Conservation (phyloP, 192 early-diverging fungal genomes). For the Coemansia sp. region DNA sequence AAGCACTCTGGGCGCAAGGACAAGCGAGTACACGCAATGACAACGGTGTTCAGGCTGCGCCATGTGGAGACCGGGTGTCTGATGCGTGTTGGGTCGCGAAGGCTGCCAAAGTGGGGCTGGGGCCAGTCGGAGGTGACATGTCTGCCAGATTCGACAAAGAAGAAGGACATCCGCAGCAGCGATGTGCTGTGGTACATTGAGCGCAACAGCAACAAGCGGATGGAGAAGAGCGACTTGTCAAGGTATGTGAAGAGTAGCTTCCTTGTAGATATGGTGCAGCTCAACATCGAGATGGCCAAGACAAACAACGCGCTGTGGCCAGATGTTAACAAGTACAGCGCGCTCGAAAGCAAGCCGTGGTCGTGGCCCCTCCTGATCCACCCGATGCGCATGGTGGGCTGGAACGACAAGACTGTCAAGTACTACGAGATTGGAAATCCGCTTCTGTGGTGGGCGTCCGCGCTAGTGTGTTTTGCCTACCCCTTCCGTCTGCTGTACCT, state of each 20-base stretch:
- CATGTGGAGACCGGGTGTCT: conserved; percentile 77
- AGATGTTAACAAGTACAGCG: conserved; percentile 55
- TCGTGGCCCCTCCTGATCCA: conserved; percentile 86
- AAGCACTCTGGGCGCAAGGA: conserved; percentile 46
- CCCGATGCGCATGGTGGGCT: conserved; percentile 89
- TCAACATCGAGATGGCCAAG: conserved; percentile 54
- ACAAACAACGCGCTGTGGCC: conserved; percentile 55
- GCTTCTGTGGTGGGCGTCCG: conserved; percentile 79
- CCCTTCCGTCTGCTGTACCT: conserved; percentile 34
- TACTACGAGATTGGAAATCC: conserved; percentile 93
- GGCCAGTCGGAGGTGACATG: conserved; percentile 89
- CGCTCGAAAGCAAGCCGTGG: conserved; percentile 63
- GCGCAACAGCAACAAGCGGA: conserved; percentile 38
- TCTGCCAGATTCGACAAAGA: conserved; percentile 82
- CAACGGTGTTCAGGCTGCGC: conserved; percentile 69
- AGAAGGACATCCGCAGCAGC: conserved; percentile 54
- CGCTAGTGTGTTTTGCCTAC: conserved; percentile 40
- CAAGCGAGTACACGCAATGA: conserved; percentile 59
- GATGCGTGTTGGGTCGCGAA: conserved; percentile 67
- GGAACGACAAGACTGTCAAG: conserved; percentile 68
- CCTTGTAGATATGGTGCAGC: conserved; percentile 41
- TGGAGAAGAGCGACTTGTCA: conserved; percentile 42
- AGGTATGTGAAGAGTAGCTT: conserved; percentile 38
- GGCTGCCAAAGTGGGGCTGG: conserved; percentile 88
- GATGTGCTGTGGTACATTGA: conserved; percentile 60